phyloP scores from a whole-genome alignment of 2,329 filamentous ascomycete species.

The Stachybotrys elegans region DNA sequence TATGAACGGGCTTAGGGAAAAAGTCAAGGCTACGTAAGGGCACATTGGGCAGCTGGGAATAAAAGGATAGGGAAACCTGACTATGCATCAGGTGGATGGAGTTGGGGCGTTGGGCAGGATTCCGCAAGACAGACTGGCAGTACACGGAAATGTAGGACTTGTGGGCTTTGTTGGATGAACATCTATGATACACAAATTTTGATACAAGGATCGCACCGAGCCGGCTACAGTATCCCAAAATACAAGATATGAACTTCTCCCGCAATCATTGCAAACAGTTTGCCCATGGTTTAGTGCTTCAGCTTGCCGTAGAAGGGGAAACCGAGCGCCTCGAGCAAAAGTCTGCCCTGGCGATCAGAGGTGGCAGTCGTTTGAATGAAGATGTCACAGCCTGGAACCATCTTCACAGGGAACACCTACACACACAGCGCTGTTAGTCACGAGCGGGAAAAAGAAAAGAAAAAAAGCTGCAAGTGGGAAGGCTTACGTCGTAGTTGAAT shows the following conservation, averaged over 20 bases:
- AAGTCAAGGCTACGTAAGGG: slow-evolving; percentile 26
- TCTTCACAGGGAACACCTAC: slow-evolving; percentile 56
- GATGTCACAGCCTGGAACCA: slow-evolving; percentile 83
- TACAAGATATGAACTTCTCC: too few relatives aligned
- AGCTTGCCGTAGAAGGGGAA: slow-evolving; percentile 76
- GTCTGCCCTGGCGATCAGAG: slow-evolving; percentile 76
- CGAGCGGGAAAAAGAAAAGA: background rate
- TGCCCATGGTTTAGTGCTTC: slow-evolving; percentile 27
- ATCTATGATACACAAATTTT: slow-evolving; percentile 24
- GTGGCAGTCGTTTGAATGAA: slow-evolving; percentile 79
- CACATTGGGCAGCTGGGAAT: background rate
- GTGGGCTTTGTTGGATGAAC: background rate
- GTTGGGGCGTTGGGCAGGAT: slow-evolving; percentile 24
- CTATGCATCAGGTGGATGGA: slow-evolving; percentile 30
- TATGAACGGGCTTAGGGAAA: slow-evolving; percentile 61
- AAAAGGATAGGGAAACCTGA: background rate
- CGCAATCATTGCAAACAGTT: too few relatives aligned
- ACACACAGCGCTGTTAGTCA: slow-evolving; percentile 9
- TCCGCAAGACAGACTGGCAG: too few relatives aligned
- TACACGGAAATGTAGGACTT: background rate
- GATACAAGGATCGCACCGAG: slow-evolving; percentile 18
- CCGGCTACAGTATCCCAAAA: too few relatives aligned
- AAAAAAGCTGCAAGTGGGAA: background rate
- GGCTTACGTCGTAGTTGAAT: slow-evolving; percentile 85
- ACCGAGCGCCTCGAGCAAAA: slow-evolving; percentile 51